Evolutionary conservation across 2,329 filamentous ascomycete genomes (phyloP).

Genomic region (Fusarium pininemorale): DNA sequence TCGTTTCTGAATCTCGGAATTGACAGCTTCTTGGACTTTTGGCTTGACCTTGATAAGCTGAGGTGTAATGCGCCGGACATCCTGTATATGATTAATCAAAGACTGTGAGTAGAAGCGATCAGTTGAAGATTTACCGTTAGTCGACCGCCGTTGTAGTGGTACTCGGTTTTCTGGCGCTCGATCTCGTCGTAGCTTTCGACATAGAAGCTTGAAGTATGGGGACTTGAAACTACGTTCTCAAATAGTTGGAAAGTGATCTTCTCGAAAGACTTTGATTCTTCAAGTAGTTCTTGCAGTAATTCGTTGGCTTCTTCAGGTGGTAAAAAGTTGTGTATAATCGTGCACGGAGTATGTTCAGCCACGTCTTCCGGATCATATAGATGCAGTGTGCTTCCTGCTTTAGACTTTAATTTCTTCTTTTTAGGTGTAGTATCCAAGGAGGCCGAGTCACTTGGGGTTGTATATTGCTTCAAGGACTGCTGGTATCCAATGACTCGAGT

Average conservation of each 20-base stretch:
- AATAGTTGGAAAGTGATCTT: constrained; percentile 84
- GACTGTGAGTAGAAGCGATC: neutral
- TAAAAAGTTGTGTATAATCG: constrained; percentile 91
- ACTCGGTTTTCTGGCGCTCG: constrained; percentile 76
- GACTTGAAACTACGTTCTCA: constrained; percentile 84
- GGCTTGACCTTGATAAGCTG: constrained; percentile 75
- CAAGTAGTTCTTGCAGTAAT: constrained; percentile 78
- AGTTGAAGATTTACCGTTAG: constrained; percentile 60
- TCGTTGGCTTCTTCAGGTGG: constrained; percentile 74
- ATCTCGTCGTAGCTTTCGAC: constrained; percentile 78
- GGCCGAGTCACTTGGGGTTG: constrained; percentile 32
- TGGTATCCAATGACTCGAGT: constrained; percentile 62
- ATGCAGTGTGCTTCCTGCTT: constrained; percentile 83
- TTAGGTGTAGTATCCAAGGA: constrained; percentile 27
- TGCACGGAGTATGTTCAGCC: constrained; percentile 85
- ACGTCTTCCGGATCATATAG: constrained; percentile 85
- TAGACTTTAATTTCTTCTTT: constrained; percentile 68
- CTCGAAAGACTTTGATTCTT: constrained; percentile 76
- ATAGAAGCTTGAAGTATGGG: constrained; percentile 86
- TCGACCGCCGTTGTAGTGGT: constrained; percentile 83
- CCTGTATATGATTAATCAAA: constrained; percentile 52
- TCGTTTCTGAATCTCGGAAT: constrained; percentile 76
- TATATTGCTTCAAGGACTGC: constrained; percentile 68
- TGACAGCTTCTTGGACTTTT: constrained; percentile 79
- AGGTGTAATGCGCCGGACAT: constrained; percentile 80